phyloP scores from a whole-genome alignment of 805 yeast species.

The Wilhelminamyces savonicus region DNA sequence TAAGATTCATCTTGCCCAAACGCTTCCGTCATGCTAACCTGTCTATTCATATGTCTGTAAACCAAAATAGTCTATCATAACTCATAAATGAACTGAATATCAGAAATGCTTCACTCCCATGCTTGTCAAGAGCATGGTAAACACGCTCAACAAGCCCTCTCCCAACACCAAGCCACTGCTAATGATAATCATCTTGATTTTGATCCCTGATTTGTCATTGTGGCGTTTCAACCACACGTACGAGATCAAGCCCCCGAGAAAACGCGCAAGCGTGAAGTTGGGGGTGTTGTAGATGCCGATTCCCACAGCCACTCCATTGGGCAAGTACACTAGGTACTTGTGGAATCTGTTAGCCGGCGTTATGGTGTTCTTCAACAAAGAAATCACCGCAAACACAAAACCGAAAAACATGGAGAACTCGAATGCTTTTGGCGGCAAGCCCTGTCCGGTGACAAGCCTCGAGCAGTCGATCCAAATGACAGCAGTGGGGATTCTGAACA shows the following conservation, averaged over 20 bases:
- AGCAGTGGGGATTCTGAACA: conserved; percentile 90
- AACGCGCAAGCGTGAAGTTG: conserved; percentile 87
- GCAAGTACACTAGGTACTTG: conserved; percentile 52
- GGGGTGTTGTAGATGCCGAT: conserved; percentile 94
- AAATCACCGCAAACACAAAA: conserved; percentile 57
- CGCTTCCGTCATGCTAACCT: too few relatives aligned
- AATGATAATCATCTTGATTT: conserved; percentile 69
- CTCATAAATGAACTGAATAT: too few relatives aligned
- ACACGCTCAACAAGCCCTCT: conserved; percentile 83
- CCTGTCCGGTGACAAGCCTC: conserved; percentile 83
- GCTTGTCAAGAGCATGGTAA: conserved; percentile 73
- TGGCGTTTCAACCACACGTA: conserved; percentile 45
- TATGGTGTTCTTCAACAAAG: conserved; percentile 55
- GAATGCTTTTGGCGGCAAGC: conserved; percentile 75
- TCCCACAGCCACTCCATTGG: conserved; percentile 96
- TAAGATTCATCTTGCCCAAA: too few relatives aligned
- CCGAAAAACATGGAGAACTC: conserved; percentile 60
- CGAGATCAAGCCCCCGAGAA: conserved; percentile 76
- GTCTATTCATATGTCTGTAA: too few relatives aligned
- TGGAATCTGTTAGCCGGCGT: conserved; percentile 35
- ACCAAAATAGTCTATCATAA: too few relatives aligned
- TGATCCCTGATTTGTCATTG: conserved; percentile 13
- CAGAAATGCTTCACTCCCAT: conserved; percentile 35
- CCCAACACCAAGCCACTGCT: conserved; percentile 92
- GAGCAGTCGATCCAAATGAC: conserved; percentile 97